Evolutionary conservation across 139 green algal species (phyloP).

Genomic region (Tetradesmus obliquus): DNA sequence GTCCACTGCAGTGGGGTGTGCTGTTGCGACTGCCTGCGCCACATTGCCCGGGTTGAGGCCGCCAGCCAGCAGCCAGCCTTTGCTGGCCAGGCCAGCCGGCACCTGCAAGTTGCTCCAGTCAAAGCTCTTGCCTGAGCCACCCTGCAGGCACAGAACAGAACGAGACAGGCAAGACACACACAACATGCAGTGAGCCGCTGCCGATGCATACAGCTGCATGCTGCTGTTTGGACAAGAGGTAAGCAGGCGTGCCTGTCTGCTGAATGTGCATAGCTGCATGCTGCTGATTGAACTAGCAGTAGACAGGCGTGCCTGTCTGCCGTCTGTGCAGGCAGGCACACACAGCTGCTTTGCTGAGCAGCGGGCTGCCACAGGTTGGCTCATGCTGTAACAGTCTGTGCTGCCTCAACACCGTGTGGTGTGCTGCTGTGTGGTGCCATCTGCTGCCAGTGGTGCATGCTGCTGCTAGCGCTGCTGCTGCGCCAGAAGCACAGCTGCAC

Average conservation of each 20-base stretch:
- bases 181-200: no score
- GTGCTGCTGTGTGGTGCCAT: not conserved
- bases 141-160: slow-evolving; percentile 45
- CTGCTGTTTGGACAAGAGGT: no score
- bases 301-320: no score
- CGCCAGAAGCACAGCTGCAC: not conserved
- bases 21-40: slow-evolving; percentile 64
- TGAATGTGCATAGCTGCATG: no score
- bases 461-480: not conserved
- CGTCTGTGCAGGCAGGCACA: not conserved
- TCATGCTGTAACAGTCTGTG: no score
- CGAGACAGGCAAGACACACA: no score
- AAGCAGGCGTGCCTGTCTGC: no score
- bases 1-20: slow-evolving; percentile 77
- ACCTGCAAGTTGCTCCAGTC: slow-evolving; percentile 70
- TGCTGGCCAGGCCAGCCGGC: slow-evolving; percentile 25
- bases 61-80: slow-evolving; percentile 86
- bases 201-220: no score
- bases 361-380: no score
- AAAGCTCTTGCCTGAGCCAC: slow-evolving; percentile 75
- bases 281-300: no score
- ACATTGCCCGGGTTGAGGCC: slow-evolving; percentile 82
- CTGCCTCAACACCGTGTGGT: no score
- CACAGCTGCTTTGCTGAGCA: not conserved
- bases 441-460: not conserved